phyloP scores from a whole-genome alignment of 495 filamentous ascomycete genomes.

The Cercophora samala region DNA sequence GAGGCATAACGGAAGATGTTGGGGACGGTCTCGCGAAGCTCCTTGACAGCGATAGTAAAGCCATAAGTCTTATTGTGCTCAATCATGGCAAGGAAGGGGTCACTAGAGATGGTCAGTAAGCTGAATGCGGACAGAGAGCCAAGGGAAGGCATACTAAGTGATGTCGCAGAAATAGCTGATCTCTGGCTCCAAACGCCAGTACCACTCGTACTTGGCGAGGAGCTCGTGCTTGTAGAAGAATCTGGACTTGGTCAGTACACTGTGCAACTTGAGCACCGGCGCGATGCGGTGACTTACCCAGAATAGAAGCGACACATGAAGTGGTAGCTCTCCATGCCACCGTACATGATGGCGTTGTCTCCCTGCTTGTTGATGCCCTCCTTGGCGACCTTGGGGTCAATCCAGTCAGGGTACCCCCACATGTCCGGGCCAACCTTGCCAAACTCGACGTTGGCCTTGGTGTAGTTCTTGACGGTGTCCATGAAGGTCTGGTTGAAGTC shows the following conservation, averaged over 20 bases:
- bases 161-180: constrained; percentile 99
- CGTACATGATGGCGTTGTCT: constrained; percentile 98
- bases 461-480: constrained; percentile 84
- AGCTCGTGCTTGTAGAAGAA: constrained; percentile 98
- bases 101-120: constrained; percentile 50
- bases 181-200: constrained; percentile 98
- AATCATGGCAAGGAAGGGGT: constrained; percentile 93
- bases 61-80: constrained; percentile 95
- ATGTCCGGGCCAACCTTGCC: constrained; percentile 85
- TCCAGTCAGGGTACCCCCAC: constrained; percentile 98
- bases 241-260: constrained; percentile 44
- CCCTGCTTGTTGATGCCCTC: constrained; percentile 95
- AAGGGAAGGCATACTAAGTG: constrained; percentile 75
- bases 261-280: constrained; percentile 6
- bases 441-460: constrained; percentile 81
- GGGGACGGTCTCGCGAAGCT: constrained; percentile 94
- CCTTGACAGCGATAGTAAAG: constrained; percentile 98
- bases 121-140: background rate
- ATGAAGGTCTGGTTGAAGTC: constrained; percentile 95
- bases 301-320: constrained; percentile 99
- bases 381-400: constrained; percentile 86
- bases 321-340: constrained; percentile 98
- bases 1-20: constrained; percentile 99
- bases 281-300: constrained; percentile 54
- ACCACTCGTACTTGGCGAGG: constrained; percentile 97